phyloP scores from a whole-genome alignment of 176 grass and related monocot species.

The Phyllostachys edulis region DNA sequence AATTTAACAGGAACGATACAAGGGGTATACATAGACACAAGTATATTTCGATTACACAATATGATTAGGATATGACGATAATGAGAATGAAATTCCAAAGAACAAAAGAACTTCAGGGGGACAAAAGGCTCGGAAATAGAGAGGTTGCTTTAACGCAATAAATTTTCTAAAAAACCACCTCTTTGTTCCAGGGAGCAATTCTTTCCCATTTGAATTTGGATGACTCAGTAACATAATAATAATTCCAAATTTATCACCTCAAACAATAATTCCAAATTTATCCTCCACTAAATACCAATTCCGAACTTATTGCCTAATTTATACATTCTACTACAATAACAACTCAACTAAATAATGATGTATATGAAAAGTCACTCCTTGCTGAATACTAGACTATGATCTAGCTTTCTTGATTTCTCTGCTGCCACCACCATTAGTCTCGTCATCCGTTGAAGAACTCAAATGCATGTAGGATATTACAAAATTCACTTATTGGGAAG shows the following conservation, averaged over 20 bases:
- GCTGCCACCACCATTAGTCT: neutral
- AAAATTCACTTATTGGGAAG: constrained; percentile 22
- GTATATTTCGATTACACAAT: neutral
- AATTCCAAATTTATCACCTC: constrained; percentile 10
- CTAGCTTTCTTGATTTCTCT: constrained; percentile 30
- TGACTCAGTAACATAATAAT: neutral
- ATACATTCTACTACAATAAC: constrained; percentile 40
- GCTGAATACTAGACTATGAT: constrained; percentile 9
- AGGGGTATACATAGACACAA: neutral
- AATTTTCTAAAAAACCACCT: neutral
- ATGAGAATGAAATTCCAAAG: neutral
- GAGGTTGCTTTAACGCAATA: neutral
- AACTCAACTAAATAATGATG: too few species aligned
- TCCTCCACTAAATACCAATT: constrained; percentile 14
- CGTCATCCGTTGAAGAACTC: neutral
- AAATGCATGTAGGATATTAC: neutral
- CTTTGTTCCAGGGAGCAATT: constrained; percentile 3
- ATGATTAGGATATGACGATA: neutral
- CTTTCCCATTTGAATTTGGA: neutral
- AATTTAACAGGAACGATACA: neutral
- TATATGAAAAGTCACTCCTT: constrained; percentile 5
- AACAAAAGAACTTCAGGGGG: neutral
- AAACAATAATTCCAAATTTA: constrained; percentile 1
- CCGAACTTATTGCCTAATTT: constrained; percentile 35
- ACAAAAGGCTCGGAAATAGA: neutral